These are phyloP conservation scores for Penicillium chermesinum DNA, from an alignment of 495 filamentous ascomycete genomes.

Conservation along the genomic window DNA sequence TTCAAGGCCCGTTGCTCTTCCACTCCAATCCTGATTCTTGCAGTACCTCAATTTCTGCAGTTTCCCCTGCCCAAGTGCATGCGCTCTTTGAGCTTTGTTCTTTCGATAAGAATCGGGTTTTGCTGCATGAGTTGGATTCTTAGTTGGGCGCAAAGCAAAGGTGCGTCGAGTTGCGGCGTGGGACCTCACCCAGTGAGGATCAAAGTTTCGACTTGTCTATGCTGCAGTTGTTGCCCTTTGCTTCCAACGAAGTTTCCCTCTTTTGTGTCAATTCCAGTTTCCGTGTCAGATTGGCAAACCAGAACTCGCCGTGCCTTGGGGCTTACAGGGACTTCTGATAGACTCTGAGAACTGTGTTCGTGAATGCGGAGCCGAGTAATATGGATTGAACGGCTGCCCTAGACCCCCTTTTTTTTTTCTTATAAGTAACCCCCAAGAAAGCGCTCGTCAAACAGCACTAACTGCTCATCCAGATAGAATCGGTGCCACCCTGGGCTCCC, in stretches of 20 bases:
- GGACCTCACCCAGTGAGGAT: conserved; percentile 96
- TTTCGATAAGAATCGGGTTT: too few species aligned
- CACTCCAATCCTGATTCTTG: conserved; percentile 13
- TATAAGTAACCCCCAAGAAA: conserved; percentile 54
- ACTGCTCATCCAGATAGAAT: too few species aligned
- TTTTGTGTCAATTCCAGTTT: too few species aligned
- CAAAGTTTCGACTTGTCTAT: conserved; percentile 93
- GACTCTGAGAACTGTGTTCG: conserved; percentile 15
- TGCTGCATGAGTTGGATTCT: not conserved
- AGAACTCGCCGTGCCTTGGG: conserved; percentile 30
- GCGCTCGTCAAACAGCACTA: too few species aligned
- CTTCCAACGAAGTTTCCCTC: not conserved
- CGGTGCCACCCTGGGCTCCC: too few species aligned
- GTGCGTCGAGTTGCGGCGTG: conserved; percentile 15
- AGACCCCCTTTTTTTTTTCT: conserved; percentile 50
- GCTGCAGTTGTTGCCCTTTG: conserved; percentile 4
- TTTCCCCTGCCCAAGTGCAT: too few species aligned
- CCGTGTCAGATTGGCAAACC: not conserved
- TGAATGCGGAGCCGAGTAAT: conserved; percentile 35
- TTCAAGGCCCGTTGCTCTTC: conserved; percentile 10
- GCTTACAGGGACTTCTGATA: conserved; percentile 23
- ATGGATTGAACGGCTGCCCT: conserved; percentile 29
- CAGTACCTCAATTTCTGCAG: conserved; percentile 1
- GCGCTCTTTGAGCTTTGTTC: too few species aligned
- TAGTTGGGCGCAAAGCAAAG: not conserved